Base-by-base conservation (phyloP, 352 stramenopile genomes). In the Globisporangium paroecandrum region DNA sequence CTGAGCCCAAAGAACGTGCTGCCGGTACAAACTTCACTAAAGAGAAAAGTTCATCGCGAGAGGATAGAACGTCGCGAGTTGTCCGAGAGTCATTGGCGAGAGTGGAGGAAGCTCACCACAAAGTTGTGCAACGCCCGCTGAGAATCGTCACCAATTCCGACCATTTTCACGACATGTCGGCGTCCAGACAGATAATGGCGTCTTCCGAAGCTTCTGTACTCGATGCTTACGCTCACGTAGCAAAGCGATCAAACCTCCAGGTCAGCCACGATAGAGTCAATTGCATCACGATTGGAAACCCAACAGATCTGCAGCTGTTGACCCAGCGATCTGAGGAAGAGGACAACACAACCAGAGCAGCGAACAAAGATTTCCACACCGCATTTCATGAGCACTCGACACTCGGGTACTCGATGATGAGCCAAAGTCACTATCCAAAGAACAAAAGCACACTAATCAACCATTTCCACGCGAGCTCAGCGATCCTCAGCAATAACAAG, bases 331-430 rank as follows among this genome's bases (percentile, higher is more conserved):
- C n/a, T 8, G 58, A 57, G 15, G 25, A 36, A 18, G 20, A 36
- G 9, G 3, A 43, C 24, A 51, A 15, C 20, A 4, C 29, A 1
- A 25, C 22, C 1, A 63, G 10, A 15, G 13, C 27, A 29, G 15
- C 60, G 41, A 43, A 3, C 5, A 57, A 54, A 18, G 24, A 36
- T 32, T 71, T 66, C 58, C 58, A 70, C 27, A 58, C 29, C 9
- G 38, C 51, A 29, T 61, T 58, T 5, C 49, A 66, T 3, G 20
- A 12, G 2, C 43, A 65, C 2, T 36, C 60, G n/a, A 32, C 25
- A 1, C 25, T 41, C 4, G 56, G 36, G 7, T 5, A 49, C 27
- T 62, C 27, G 13, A 20, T 3, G 32, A 47, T 22, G 41, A 34
- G 10, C 24, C 27, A 62, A 1, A 15, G n/a, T 3, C n/a, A 46